Evolutionary conservation across 495 filamentous ascomycete species (phyloP), one percentile per base, ranked within the genome.

Genomic region (Penicillium coffeae): DNA sequence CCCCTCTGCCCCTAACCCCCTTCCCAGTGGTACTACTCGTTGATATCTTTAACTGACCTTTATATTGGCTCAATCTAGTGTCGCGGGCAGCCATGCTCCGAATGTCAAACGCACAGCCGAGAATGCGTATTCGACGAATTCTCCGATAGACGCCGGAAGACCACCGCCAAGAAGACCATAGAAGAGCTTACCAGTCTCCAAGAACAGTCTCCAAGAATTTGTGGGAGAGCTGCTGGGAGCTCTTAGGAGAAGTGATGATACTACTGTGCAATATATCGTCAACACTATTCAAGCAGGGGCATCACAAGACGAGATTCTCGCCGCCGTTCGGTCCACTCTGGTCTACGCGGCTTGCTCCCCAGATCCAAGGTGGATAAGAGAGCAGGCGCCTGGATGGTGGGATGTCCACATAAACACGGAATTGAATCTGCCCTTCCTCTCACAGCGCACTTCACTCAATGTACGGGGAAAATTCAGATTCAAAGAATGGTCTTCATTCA

Each of bases 61-160:
- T 21, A 35, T 45, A 48, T 49, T 37, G 22, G 21, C 13, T 18
- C 53, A 45, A 51, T 58, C 45, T 49, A 70, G 64, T 62, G 64
- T 38, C 66, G 55, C 36, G 63, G 59, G 2, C 57, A 52, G 16
- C 57, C 48, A 19, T 74, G 70, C 42, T 45, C 60, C 3, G 69
- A 74, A 65, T 74, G 71, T 45, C 33, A 45, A 8, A 39, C 58
- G 3, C 71, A 74, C 45, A 45, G 40, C 20, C 62, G 68, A 25
- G 62, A 69, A 22, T 74, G 71, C 50, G 20, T 69, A 34, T 65
- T 67, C 52, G 66, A 74, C 41, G 60, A 69, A 53, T 38, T 47
- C 37, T 58, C 64, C 47, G 71, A 74, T 45, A 70, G 55, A 51
- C 71, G 71, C 8, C 71, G 71, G 36, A 74, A 74, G 50, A 58